A percentile compares a stretch with the other conserved stretches of the same genome.
These are phyloP conservation scores for Volvox africanus DNA, from an alignment of 139 green algal genomes.

Conservation along the genomic window DNA sequence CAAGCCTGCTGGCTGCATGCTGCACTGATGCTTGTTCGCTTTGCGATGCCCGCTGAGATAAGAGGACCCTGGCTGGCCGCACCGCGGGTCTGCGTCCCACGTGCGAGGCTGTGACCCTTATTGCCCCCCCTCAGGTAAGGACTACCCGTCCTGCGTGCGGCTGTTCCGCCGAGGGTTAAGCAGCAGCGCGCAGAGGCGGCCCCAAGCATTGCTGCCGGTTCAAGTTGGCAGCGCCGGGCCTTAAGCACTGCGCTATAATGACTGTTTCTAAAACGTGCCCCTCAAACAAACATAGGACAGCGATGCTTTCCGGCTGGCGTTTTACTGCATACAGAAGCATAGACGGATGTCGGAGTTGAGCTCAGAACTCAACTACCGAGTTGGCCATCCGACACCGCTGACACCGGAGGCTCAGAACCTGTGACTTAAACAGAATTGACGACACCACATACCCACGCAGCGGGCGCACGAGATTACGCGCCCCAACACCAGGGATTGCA, in stretches of 20 bases:
- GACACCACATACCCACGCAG: no score
- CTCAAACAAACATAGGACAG: no score
- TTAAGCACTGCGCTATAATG: neutral
- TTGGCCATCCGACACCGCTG: no score
- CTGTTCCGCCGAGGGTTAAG: neutral
- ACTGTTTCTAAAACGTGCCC: no score
- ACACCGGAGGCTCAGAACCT: no score
- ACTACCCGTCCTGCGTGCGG: neutral
- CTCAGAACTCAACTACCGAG: no score
- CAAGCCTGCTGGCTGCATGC: slow-evolving; percentile 23
- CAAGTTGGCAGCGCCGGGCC: slow-evolving; percentile 6
- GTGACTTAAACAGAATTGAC: no score
- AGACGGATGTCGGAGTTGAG: no score
- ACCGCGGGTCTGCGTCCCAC: neutral
- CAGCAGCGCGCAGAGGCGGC: slow-evolving; percentile 2
- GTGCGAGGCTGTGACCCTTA: neutral
- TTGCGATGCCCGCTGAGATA: neutral
- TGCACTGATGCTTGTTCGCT: neutral
- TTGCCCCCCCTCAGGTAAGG: neutral
- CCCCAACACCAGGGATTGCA: no score
- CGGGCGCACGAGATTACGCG: no score
- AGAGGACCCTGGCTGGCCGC: neutral
- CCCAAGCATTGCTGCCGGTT: slow-evolving; percentile 28
- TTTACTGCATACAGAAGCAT: no score
- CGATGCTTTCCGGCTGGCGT: no score